A percentile compares a stretch with the other conserved stretches of the same genome.
Evolutionary conservation across 2,329 filamentous ascomycete genomes (phyloP).

Genomic region (Pseudocercospora ulei): DNA sequence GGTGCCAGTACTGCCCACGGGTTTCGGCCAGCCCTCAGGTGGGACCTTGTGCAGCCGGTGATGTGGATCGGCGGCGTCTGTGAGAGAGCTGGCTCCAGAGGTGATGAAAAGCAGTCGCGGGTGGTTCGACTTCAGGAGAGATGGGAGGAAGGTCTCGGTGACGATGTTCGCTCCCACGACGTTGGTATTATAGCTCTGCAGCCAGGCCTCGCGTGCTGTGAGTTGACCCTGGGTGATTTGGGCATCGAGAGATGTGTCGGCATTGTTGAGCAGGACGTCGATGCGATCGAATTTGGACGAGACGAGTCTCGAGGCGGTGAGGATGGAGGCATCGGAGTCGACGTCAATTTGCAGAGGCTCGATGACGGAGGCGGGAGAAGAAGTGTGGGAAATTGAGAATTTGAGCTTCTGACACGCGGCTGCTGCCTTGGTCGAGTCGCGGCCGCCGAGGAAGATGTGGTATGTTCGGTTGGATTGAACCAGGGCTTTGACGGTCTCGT

Average conservation of each 20-base stretch:
- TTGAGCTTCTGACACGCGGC: neutral
- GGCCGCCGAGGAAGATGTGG: slow-evolving; percentile 48
- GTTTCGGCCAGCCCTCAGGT: slow-evolving; percentile 44
- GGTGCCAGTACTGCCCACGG: slow-evolving; percentile 21
- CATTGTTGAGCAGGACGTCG: slow-evolving; percentile 51
- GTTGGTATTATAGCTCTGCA: slow-evolving; percentile 35
- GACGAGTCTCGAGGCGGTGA: slow-evolving; percentile 40
- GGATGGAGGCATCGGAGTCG: slow-evolving; percentile 46
- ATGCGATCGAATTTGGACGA: slow-evolving; percentile 40
- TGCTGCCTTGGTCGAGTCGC: slow-evolving; percentile 46
- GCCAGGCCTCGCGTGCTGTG: slow-evolving; percentile 34
- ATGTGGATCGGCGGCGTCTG: slow-evolving; percentile 29
- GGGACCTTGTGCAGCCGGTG: slow-evolving; percentile 21
- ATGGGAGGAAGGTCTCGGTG: slow-evolving; percentile 33
- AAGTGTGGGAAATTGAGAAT: slow-evolving; percentile 31
- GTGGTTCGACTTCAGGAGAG: slow-evolving; percentile 33
- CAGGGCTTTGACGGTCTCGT: slow-evolving; percentile 49
- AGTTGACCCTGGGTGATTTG: slow-evolving; percentile 29
- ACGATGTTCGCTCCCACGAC: slow-evolving; percentile 36
- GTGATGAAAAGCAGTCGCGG: slow-evolving; percentile 37
- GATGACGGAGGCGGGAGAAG: slow-evolving; percentile 39
- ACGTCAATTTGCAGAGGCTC: slow-evolving; percentile 46
- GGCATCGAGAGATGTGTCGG: slow-evolving; percentile 41
- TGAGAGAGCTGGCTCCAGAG: slow-evolving; percentile 38
- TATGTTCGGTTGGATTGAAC: slow-evolving; percentile 42